Percentiles rank a stretch among this genome's conserved stretches.
Conservation (phyloP, 2,329 filamentous ascomycete genomes). For the Colletotrichum spaethianum region DNA sequence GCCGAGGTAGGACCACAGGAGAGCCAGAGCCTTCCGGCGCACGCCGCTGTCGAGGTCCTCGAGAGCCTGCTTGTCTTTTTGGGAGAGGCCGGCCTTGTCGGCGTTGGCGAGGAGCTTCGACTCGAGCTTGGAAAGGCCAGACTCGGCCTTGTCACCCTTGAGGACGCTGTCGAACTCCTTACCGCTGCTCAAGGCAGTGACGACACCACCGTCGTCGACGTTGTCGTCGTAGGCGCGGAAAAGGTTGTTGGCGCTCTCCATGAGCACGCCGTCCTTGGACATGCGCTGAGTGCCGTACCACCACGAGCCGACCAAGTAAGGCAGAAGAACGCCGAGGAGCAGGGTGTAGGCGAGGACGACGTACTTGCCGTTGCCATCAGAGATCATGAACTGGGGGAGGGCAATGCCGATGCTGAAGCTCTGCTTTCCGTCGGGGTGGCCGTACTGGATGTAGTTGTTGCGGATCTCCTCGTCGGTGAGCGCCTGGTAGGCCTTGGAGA, state of each 20-base stretch:
- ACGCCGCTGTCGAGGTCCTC: conserved; percentile 84
- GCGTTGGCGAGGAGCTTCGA: conserved; percentile 76
- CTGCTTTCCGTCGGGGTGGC: conserved; percentile 98
- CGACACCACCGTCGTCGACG: conserved; percentile 83
- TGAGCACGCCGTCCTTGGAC: conserved; percentile 93
- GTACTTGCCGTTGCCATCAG: conserved; percentile 95
- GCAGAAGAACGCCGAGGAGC: conserved; percentile 89
- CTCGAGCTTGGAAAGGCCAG: conserved; percentile 86
- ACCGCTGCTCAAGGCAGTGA: conserved; percentile 86
- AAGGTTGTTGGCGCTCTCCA: conserved; percentile 93
- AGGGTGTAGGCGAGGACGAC: conserved; percentile 91
- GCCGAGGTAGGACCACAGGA: conserved; percentile 96
- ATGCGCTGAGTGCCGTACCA: conserved; percentile 97
- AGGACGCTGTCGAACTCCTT: conserved; percentile 87
- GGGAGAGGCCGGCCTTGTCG: conserved; percentile 72
- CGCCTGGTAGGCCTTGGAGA: conserved; percentile 98
- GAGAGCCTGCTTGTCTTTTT: conserved; percentile 83
- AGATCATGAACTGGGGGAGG: conserved; percentile 91
- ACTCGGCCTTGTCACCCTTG: conserved; percentile 83
- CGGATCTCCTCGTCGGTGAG: conserved; percentile 97
- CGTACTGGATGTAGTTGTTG: conserved; percentile 96
- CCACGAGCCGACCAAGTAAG: conserved; percentile 95
- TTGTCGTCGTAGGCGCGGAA: conserved; percentile 94
- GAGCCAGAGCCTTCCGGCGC: conserved; percentile 86
- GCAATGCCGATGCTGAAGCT: conserved; percentile 98